Percentiles rank a stretch among this genome's conserved stretches.
Conservation (phyloP, 2,329 filamentous ascomycete species). For the Paecilomyces sp. region DNA sequence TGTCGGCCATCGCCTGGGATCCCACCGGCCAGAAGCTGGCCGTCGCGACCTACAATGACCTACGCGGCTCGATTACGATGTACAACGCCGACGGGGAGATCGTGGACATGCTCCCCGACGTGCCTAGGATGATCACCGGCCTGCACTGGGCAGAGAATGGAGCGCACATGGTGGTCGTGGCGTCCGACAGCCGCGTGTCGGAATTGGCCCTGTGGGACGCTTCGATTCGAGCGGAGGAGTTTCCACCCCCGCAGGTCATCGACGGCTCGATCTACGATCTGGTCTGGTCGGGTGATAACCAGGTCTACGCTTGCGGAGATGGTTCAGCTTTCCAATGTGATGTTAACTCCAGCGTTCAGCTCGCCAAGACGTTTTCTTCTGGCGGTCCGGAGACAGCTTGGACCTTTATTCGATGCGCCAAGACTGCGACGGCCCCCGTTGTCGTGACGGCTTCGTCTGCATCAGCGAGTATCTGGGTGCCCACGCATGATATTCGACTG, state of each 20-base stretch:
- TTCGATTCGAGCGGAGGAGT: slow-evolving; percentile 27
- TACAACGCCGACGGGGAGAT: slow-evolving; percentile 37
- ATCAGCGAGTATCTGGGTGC: slow-evolving; percentile 36
- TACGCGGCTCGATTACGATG: slow-evolving; percentile 36
- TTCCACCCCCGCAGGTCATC: slow-evolving; percentile 27
- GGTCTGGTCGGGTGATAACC: slow-evolving; percentile 30
- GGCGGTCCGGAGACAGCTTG: slow-evolving; percentile 25
- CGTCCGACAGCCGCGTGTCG: slow-evolving; percentile 34
- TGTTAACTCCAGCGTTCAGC: slow-evolving; percentile 29
- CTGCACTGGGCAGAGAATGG: slow-evolving; percentile 35
- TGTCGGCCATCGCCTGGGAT: slow-evolving; percentile 42
- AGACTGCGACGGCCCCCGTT: slow-evolving; percentile 20
- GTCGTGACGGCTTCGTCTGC: slow-evolving; percentile 33
- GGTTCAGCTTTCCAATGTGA: slow-evolving; percentile 33
- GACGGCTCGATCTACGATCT: slow-evolving; percentile 36
- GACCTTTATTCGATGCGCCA: slow-evolving; percentile 34
- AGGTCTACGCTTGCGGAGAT: slow-evolving; percentile 34
- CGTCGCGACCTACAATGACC: slow-evolving; percentile 38
- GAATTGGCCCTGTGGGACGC: slow-evolving; percentile 40
- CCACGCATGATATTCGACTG: slow-evolving; percentile 35
- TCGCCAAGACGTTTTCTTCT: slow-evolving; percentile 27
- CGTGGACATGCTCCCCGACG: slow-evolving; percentile 38
- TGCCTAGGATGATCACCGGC: slow-evolving; percentile 36
- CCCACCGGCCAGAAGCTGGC: slow-evolving; percentile 37
- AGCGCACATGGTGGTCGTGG: slow-evolving; percentile 34